A percentile compares a stretch with the other conserved stretches of the same genome.
Conservation (phyloP, 352 stramenopile genomes). For the Globisporangium recalcitrans region DNA sequence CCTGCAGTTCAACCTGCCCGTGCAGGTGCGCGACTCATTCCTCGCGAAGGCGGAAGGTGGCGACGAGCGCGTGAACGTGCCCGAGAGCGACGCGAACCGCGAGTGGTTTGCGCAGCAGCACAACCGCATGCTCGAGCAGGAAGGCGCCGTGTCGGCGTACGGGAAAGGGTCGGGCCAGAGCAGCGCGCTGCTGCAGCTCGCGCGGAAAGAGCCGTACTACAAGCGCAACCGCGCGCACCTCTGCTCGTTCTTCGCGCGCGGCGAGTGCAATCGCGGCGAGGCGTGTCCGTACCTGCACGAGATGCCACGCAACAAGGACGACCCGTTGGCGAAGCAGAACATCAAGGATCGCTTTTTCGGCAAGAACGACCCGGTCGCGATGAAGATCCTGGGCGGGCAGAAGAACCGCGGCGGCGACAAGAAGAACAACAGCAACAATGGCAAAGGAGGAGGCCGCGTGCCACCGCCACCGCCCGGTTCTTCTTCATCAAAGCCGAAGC, state of each 20-base stretch:
- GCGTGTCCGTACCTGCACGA: constrained; percentile 94
- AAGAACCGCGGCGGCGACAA: constrained; percentile 26
- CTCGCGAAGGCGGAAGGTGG: constrained; percentile 41
- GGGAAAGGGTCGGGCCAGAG: constrained; percentile 71
- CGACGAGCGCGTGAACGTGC: constrained; percentile 67
- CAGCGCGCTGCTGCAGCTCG: constrained; percentile 80
- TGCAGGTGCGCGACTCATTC: constrained; percentile 92
- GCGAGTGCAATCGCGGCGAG: constrained; percentile 91
- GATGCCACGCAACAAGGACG: constrained; percentile 90
- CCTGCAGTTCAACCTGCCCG: constrained; percentile 95
- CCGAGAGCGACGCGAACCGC: constrained; percentile 92
- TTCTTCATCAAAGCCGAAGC: constrained; percentile 39
- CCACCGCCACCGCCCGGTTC: constrained; percentile 23
- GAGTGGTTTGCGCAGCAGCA: constrained; percentile 93
- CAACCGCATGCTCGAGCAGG: constrained; percentile 88
- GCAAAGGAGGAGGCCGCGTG: constrained; percentile 18
- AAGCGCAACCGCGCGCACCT: constrained; percentile 89
- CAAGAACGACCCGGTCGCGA: constrained; percentile 91
- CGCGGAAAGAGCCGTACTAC: constrained; percentile 87
- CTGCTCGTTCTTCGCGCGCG: constrained; percentile 94
- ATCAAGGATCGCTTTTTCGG: constrained; percentile 94
- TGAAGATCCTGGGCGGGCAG: constrained; percentile 77
- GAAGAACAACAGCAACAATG: constrained; percentile 12
- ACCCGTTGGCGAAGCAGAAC: constrained; percentile 94
- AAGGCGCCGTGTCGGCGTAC: constrained; percentile 82